Conservation (phyloP, 768 basidiomycete species). For the Leccinellum albellum region DNA sequence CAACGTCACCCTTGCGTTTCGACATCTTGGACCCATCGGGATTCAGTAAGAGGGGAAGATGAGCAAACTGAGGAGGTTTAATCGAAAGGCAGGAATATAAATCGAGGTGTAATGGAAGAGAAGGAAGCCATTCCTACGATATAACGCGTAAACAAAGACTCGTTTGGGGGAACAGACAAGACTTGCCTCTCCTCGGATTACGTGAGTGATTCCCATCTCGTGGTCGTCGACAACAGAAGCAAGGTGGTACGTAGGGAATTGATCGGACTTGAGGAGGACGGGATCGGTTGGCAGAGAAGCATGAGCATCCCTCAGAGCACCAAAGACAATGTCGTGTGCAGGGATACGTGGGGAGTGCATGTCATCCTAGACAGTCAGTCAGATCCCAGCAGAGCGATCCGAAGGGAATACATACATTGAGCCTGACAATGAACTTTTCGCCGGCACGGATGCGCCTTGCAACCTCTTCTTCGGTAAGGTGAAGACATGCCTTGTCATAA, state of each 20-base stretch:
- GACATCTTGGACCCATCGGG: conserved; percentile 92
- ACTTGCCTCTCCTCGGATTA: conserved; percentile 85
- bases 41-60: conserved; percentile 88
- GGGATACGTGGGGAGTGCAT: conserved; percentile 48
- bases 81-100: conserved; percentile 78
- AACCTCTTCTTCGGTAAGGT: conserved; percentile 84
- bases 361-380: conserved; percentile 45
- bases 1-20: conserved; percentile 87
- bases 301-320: conserved; percentile 67
- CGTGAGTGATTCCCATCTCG: conserved; percentile 94
- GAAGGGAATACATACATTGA: conserved; percentile 62
- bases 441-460: conserved; percentile 68
- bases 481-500: conserved; percentile 87
- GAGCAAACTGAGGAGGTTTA: conserved; percentile 77
- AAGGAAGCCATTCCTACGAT: conserved; percentile 90
- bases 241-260: conserved; percentile 94
- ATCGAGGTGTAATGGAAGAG: conserved; percentile 86
- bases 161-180: background rate
- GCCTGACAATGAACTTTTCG: conserved; percentile 76
- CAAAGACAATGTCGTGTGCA: conserved; percentile 73
- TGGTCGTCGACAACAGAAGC: conserved; percentile 96
- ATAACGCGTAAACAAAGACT: background rate
- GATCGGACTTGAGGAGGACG: conserved; percentile 86
- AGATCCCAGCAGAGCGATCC: background rate
- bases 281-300: conserved; percentile 84